phyloP scores from a whole-genome alignment of 495 filamentous ascomycete genomes.

The Annulohypoxylon moriforme region DNA sequence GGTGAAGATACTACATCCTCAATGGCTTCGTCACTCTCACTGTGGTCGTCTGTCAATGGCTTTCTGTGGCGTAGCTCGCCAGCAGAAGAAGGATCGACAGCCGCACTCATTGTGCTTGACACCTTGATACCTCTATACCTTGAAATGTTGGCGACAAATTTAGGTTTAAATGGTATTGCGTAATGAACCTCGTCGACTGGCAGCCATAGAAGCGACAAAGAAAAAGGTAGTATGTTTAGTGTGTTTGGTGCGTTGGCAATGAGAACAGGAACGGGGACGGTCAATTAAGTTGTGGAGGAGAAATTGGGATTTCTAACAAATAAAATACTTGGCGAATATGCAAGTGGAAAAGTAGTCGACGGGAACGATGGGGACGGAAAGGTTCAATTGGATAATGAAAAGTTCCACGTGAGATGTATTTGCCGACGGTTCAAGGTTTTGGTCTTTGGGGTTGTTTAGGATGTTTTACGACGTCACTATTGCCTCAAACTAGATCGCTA shows the following conservation, averaged over 20 bases:
- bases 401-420: conserved; percentile 34
- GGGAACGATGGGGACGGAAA: not conserved
- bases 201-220: conserved; percentile 30
- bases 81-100: conserved; percentile 20
- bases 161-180: conserved; percentile 12
- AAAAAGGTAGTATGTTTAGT: not conserved
- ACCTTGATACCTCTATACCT: not conserved
- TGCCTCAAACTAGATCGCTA: conserved; percentile 1
- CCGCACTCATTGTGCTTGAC: conserved; percentile 31
- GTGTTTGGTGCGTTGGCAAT: conserved; percentile 10
- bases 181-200: conserved; percentile 43
- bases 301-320: not conserved
- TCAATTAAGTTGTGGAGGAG: not conserved
- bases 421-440: too few species aligned
- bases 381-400: conserved; percentile 24
- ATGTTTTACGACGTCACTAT: conserved; percentile 33
- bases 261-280: not conserved
- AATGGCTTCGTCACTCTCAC: conserved; percentile 26
- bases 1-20: conserved; percentile 48
- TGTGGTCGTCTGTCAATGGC: conserved; percentile 7
- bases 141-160: conserved; percentile 2
- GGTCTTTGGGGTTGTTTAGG: not conserved
- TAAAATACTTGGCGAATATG: conserved; percentile 23
- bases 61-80: conserved; percentile 43
- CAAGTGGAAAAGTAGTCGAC: conserved; percentile 6